Conservation (phyloP, 352 stramenopile species). For the Pythium insidiosum region DNA sequence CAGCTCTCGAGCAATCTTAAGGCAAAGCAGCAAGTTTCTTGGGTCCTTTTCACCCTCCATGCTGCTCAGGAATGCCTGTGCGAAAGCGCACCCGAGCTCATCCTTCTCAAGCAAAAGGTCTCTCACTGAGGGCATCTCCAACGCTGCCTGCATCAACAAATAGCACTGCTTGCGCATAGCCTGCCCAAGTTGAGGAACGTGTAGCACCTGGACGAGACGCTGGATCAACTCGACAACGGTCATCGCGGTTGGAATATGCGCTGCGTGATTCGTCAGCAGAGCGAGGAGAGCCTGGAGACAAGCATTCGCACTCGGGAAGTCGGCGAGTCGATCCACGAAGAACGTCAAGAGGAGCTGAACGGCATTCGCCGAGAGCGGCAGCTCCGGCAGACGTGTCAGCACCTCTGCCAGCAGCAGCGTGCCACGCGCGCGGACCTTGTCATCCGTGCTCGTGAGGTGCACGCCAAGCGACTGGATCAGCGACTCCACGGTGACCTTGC, state of each 20-base stretch:
- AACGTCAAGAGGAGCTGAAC: constrained; percentile 78
- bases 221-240: constrained; percentile 51
- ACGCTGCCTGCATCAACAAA: constrained; percentile 63
- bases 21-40: constrained; percentile 73
- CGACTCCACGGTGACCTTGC: constrained; percentile 63
- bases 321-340: constrained; percentile 75
- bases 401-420: constrained; percentile 85
- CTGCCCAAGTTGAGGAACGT: constrained; percentile 78
- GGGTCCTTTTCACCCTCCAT: constrained; percentile 90
- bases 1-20: constrained; percentile 59
- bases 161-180: constrained; percentile 85
- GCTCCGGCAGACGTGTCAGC: constrained; percentile 79
- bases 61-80: constrained; percentile 65
- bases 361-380: constrained; percentile 61
- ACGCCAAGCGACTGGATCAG: constrained; percentile 72
- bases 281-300: constrained; percentile 73
- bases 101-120: constrained; percentile 28
- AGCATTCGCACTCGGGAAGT: constrained; percentile 75
- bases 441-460: constrained; percentile 62
- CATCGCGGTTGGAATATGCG: constrained; percentile 37
- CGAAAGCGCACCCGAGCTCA: constrained; percentile 37
- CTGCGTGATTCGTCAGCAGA: constrained; percentile 58
- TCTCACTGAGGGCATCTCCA: constrained; percentile 53
- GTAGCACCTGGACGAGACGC: constrained; percentile 51
- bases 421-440: constrained; percentile 72